Percentiles rank a stretch among this genome's conserved stretches.
Evolutionary conservation across 805 yeast genomes (phyloP).

Genomic region (Metschnikowia santaceciliae): DNA sequence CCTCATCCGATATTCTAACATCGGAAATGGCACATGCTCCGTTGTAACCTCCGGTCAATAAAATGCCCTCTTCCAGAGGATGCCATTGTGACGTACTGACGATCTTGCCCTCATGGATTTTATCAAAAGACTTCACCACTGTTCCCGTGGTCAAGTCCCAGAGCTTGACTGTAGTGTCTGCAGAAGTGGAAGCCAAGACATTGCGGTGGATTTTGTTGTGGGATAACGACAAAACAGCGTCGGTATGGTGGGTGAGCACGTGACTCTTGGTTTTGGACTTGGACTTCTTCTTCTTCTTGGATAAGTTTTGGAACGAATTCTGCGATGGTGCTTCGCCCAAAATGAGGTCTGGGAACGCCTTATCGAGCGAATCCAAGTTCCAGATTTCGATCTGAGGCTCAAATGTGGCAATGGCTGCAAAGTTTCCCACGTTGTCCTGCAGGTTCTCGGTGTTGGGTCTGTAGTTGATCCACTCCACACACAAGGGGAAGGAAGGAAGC

Average conservation of each 20-base stretch:
- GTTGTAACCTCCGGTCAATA: slow-evolving; percentile 93
- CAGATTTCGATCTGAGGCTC: slow-evolving; percentile 97
- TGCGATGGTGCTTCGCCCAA: slow-evolving; percentile 66
- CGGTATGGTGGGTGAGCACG: slow-evolving; percentile 78
- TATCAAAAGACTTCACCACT: slow-evolving; percentile 73
- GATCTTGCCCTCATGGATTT: slow-evolving; percentile 70
- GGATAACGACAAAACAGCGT: slow-evolving; percentile 84
- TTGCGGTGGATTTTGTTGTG: slow-evolving; percentile 80
- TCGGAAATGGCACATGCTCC: slow-evolving; percentile 77
- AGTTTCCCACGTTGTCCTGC: slow-evolving; percentile 63
- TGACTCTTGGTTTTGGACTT: slow-evolving; percentile 50
- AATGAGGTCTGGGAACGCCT: slow-evolving; percentile 90
- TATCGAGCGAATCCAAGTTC: slow-evolving; percentile 90
- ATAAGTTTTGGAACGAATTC: slow-evolving; percentile 35
- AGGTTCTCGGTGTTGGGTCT: slow-evolving; percentile 43
- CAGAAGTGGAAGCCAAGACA: slow-evolving; percentile 89
- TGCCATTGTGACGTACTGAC: slow-evolving; percentile 92
- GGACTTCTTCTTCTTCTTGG: slow-evolving; percentile 45
- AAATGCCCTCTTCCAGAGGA: slow-evolving; percentile 54
- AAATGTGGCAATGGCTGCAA: slow-evolving; percentile 95
- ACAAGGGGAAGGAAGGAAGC: slow-evolving; percentile 95
- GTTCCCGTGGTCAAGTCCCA: slow-evolving; percentile 82
- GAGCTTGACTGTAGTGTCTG: slow-evolving; percentile 88
- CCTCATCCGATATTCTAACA: slow-evolving; percentile 67
- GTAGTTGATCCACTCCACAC: slow-evolving; percentile 92